These are phyloP conservation scores for Tylopilus vinaceipallidus DNA, from an alignment of 768 basidiomycete species.

Conservation along the genomic window DNA sequence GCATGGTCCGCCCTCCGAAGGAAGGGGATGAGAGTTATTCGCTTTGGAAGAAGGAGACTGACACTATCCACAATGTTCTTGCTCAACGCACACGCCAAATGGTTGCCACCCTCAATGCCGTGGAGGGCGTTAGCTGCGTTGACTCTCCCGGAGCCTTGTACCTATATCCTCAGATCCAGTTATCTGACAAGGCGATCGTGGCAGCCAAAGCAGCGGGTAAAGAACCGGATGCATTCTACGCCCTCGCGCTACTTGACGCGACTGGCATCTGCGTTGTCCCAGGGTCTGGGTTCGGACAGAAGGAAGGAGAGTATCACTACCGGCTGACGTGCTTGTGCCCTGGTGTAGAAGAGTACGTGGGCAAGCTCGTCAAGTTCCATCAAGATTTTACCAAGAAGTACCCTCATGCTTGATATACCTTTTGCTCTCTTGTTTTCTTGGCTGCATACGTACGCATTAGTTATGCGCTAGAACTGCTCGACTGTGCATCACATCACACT, in stretches of 20 bases:
- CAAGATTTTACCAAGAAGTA: slow-evolving; percentile 55
- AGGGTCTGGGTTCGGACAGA: slow-evolving; percentile 94
- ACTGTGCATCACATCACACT: slow-evolving; percentile 2
- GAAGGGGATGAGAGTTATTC: slow-evolving; percentile 71
- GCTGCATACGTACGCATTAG: neutral
- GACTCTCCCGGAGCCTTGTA: slow-evolving; percentile 91
- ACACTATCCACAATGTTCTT: slow-evolving; percentile 72
- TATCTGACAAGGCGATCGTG: slow-evolving; percentile 70
- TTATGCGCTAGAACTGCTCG: too few relatives aligned
- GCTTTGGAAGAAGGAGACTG: slow-evolving; percentile 83
- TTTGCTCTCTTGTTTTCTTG: neutral
- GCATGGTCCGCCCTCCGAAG: slow-evolving; percentile 87
- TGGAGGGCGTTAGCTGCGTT: slow-evolving; percentile 89
- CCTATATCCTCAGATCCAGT: slow-evolving; percentile 79
- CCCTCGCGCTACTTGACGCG: slow-evolving; percentile 76
- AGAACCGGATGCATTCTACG: slow-evolving; percentile 87
- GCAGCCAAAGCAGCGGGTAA: slow-evolving; percentile 72
- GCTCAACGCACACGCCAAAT: slow-evolving; percentile 68
- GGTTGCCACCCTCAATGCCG: slow-evolving; percentile 73
- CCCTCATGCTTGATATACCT: slow-evolving; percentile 16
- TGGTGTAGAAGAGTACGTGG: slow-evolving; percentile 90
- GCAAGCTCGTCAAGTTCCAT: slow-evolving; percentile 78
- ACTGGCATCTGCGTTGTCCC: slow-evolving; percentile 95
- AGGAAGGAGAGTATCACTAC: slow-evolving; percentile 86
- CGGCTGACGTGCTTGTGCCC: slow-evolving; percentile 93